A percentile compares a stretch with the other conserved stretches of the same genome.
phyloP scores from a whole-genome alignment of 2,329 filamentous ascomycete species.

The Neofusicoccum cordaticola region DNA sequence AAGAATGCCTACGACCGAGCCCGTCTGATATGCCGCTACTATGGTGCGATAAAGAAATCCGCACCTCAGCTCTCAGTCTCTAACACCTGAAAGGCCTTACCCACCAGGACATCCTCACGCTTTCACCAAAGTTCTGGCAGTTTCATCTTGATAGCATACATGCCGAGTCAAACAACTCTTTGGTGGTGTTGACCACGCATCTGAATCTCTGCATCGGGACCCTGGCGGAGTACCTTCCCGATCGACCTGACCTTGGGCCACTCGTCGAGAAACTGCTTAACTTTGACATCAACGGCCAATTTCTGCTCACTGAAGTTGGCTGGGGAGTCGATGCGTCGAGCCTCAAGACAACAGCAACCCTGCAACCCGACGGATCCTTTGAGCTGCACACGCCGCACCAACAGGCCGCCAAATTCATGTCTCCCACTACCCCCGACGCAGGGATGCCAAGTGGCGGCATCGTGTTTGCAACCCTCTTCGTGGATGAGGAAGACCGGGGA shows the following conservation, averaged over 20 bases:
- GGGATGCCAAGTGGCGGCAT: conserved; percentile 30
- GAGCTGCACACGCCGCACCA: conserved; percentile 33
- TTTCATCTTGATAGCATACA: not conserved
- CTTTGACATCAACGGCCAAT: conserved; percentile 32
- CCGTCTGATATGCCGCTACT: not conserved
- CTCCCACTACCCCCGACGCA: conserved; percentile 24
- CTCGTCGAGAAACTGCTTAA: conserved; percentile 21
- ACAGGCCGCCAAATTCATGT: conserved; percentile 33
- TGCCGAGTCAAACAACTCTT: not conserved
- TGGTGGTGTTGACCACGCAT: conserved; percentile 27
- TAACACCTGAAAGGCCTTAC: not conserved
- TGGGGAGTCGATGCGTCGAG: conserved; percentile 42
- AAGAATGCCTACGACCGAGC: not conserved
- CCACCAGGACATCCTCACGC: not conserved
- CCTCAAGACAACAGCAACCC: conserved; percentile 39
- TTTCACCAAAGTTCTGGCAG: not conserved
- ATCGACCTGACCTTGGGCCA: conserved; percentile 18
- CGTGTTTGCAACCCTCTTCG: conserved; percentile 34
- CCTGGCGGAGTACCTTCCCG: not conserved
- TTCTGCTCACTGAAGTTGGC: conserved; percentile 41
- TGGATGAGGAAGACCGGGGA: conserved; percentile 25
- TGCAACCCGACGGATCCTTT: conserved; percentile 33
- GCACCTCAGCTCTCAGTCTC: not conserved
- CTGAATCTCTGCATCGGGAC: conserved; percentile 34
- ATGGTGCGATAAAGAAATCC: not conserved